phyloP scores from a whole-genome alignment of 768 basidiomycete species.

The Leccinum aurantiacum region DNA sequence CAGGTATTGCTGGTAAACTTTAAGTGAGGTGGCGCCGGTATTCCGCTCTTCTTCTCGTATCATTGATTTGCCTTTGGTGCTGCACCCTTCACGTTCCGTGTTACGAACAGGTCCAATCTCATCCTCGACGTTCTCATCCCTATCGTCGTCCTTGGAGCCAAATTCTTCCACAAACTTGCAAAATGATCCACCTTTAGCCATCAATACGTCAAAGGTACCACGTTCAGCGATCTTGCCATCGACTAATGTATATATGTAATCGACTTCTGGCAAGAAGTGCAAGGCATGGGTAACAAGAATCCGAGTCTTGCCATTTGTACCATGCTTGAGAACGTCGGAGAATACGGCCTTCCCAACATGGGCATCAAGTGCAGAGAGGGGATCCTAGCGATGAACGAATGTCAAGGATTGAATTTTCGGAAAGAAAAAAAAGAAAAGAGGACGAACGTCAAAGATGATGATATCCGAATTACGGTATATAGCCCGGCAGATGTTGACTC shows the following conservation, averaged over 20 bases:
- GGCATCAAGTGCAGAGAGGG: conserved; percentile 84
- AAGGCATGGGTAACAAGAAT: conserved; percentile 91
- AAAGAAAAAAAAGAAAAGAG: background rate
- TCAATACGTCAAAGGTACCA: conserved; percentile 76
- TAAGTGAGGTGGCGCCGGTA: background rate
- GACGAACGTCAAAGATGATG: conserved; percentile 1
- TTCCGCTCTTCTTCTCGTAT: background rate
- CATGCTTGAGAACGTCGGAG: conserved; percentile 74
- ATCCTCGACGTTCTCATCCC: conserved; percentile 40
- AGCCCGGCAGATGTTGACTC: background rate
- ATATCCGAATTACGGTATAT: conserved; percentile 8
- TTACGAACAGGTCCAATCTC: conserved; percentile 19
- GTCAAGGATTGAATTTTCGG: background rate
- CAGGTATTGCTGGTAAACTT: conserved; percentile 52
- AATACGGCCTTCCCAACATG: conserved; percentile 89
- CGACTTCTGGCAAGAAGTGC: conserved; percentile 85
- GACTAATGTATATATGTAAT: conserved; percentile 78
- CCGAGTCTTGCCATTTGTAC: conserved; percentile 67
- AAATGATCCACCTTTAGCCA: conserved; percentile 64
- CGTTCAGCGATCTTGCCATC: conserved; percentile 78
- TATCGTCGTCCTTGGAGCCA: background rate
- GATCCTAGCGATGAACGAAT: conserved; percentile 48
- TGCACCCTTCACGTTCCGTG: conserved; percentile 17
- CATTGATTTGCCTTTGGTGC: background rate
- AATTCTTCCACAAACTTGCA: conserved; percentile 75